Evolutionary conservation across 768 basidiomycete species (phyloP).

Genomic region (Leccinum fibrillosum): DNA sequence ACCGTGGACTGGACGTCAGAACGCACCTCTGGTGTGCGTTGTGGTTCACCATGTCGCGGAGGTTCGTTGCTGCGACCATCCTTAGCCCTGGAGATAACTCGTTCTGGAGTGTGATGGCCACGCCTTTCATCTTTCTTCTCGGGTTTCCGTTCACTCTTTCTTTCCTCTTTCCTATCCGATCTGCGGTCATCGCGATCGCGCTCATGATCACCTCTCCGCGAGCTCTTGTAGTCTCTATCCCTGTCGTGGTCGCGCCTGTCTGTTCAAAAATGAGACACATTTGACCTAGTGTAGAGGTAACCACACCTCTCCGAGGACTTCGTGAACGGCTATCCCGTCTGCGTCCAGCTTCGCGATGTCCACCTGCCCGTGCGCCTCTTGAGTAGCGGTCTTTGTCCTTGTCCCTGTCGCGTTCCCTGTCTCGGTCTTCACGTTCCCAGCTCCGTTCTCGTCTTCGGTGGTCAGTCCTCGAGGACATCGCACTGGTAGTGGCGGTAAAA

Average conservation of each 20-base stretch:
- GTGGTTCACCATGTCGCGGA: constrained; percentile 22
- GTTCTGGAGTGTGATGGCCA: constrained; percentile 40
- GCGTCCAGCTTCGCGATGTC: constrained; percentile 34
- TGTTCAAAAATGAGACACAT: constrained; percentile 10
- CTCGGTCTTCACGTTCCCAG: constrained; percentile 49
- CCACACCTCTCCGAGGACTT: constrained; percentile 35
- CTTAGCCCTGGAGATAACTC: constrained; percentile 29
- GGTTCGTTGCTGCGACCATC: constrained; percentile 24
- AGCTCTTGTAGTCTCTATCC: constrained; percentile 38
- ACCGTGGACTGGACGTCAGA: constrained; percentile 11
- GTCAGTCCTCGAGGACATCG: constrained; percentile 58
- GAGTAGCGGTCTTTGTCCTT: constrained; percentile 43
- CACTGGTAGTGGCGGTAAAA: constrained; percentile 40
- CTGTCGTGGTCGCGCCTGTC: constrained; percentile 35
- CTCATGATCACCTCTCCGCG: constrained; percentile 30
- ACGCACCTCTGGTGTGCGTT: constrained; percentile 17
- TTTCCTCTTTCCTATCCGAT: constrained; percentile 31
- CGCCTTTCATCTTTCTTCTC: constrained; percentile 37
- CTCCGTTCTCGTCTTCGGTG: constrained; percentile 59
- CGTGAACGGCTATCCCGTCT: constrained; percentile 40
- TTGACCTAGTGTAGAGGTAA: background rate
- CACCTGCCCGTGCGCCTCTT: constrained; percentile 31
- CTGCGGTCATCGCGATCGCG: constrained; percentile 31
- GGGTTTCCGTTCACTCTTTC: constrained; percentile 30
- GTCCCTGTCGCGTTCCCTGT: constrained; percentile 27